Evolutionary conservation across 2,329 filamentous ascomycete species (phyloP), one percentile per base, ranked within the genome.

Genomic region (Beauveria rudraprayagi): DNA sequence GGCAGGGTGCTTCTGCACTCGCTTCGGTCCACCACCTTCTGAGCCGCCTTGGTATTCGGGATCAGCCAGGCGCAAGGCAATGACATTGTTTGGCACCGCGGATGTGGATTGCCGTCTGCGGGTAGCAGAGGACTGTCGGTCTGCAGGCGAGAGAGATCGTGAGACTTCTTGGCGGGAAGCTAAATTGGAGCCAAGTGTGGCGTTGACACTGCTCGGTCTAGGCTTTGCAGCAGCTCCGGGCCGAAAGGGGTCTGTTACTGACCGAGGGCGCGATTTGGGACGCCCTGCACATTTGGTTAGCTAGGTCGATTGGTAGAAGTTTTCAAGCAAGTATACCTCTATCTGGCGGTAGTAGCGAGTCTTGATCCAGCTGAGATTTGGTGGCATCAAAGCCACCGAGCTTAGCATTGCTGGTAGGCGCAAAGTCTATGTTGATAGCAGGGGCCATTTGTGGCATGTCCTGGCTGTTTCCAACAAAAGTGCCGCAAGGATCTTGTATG

Each of bases 1-100:
- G 7, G 94, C 94, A 0, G 94, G 94, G 68, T 99, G 94, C 71
- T 99, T 99, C 73, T 99, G 94, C 1, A 91, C 87, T n/a, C 94
- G 87, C 72, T 94, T 95, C 6, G 85, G 77, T 44, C 79, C 82
- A 53, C 87, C 85, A 50, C 78, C 78, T 14, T 82, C 78, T 58
- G 83, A 82, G 5, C 83, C 81, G 26, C 84, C 86, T 60, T 92
- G 89, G 64, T 93, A 89, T 48, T 92, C 88, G 0, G 92, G 92
- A 72, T 97, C 91, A 11, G 92, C 93, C 17, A 97, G 82, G 63
- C 92, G 91, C 46, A 97, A 79, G n/a, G 96, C 94, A 70, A 96
- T 84, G 0, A 83, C 77, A 61, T 85, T 86, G 57, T 84, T 85
- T 2, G 83, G 83, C 4, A 85, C 82, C 0, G 83, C 78, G 5